These are phyloP conservation scores for Oryza glumipatula DNA, from an alignment of 176 grass and related monocot species.

Conservation along the genomic window DNA sequence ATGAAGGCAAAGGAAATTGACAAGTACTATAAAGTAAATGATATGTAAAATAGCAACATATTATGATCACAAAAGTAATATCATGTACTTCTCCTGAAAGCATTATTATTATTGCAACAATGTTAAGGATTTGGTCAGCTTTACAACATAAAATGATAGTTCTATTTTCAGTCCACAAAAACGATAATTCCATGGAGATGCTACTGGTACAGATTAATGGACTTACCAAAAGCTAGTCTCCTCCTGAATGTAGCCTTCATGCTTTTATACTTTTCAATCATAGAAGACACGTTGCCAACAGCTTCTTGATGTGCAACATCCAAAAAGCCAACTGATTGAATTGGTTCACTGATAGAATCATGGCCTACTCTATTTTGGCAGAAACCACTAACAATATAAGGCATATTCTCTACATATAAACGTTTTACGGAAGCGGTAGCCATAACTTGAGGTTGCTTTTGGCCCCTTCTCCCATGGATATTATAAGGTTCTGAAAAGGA, in stretches of 20 bases:
- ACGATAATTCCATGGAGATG: conserved; percentile 3
- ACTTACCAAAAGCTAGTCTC: conserved; percentile 93
- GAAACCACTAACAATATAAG: conserved; percentile 87
- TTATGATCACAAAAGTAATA: conserved; percentile 23
- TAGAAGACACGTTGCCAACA: conserved; percentile 72
- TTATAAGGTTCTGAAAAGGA: conserved; percentile 80
- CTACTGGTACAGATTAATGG: conserved; percentile 14
- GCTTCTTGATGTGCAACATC: conserved; percentile 67
- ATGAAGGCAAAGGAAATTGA: conserved; percentile 6
- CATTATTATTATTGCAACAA: conserved; percentile 12
- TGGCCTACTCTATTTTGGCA: conserved; percentile 69
- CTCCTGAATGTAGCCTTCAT: conserved; percentile 89
- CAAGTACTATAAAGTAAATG: conserved; percentile 12
- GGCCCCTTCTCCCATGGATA: conserved; percentile 79
- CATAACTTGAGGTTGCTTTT: conserved; percentile 92
- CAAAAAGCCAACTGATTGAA: conserved; percentile 47
- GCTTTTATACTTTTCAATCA: conserved; percentile 86
- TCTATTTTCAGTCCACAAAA: too few relatives aligned
- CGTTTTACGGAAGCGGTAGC: conserved; percentile 92
- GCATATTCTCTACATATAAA: conserved; percentile 85
- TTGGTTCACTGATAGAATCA: conserved; percentile 55
- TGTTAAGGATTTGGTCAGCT: conserved; percentile 1
- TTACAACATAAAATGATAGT: conserved; percentile 1
- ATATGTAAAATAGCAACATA: conserved; percentile 21
- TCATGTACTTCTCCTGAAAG: neutral